Percentiles rank a stretch among this genome's conserved stretches.
These are phyloP conservation scores for Fraxinus angustifolia DNA, from an alignment of 305 asterid species.

Conservation along the genomic window DNA sequence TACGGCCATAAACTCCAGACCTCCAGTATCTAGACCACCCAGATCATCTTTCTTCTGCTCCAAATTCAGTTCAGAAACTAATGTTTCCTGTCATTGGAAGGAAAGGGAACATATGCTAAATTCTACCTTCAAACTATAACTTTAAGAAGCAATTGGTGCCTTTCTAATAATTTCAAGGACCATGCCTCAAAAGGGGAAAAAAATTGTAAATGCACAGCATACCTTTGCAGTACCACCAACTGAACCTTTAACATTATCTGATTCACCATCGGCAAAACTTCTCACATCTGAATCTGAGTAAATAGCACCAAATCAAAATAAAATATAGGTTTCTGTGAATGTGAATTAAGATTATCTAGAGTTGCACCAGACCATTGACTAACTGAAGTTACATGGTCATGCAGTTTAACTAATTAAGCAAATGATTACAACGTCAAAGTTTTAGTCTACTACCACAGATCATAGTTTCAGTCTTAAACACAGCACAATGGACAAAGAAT, in stretches of 20 bases:
- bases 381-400: neutral
- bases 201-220: conserved; percentile 2
- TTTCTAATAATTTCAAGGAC: neutral
- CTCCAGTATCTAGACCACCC: conserved; percentile 30
- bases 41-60: conserved; percentile 33
- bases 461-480: neutral
- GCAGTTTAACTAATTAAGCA: neutral
- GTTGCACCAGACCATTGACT: neutral
- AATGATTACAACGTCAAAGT: neutral
- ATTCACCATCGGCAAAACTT: conserved; percentile 43
- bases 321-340: neutral
- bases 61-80: conserved; percentile 21
- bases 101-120: conserved; percentile 15
- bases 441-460: neutral
- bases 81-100: conserved; percentile 34
- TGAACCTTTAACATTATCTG: conserved; percentile 39
- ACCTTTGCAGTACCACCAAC: conserved; percentile 34
- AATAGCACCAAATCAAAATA: neutral
- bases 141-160: neutral
- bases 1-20: conserved; percentile 23
- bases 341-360: neutral
- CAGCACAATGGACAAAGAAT: neutral
- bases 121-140: neutral
- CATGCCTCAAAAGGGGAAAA: neutral
- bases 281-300: conserved; percentile 54